Conservation (phyloP, 225 moss, liverwort and hornwort genomes). For the Sphagnum tenellum region DNA sequence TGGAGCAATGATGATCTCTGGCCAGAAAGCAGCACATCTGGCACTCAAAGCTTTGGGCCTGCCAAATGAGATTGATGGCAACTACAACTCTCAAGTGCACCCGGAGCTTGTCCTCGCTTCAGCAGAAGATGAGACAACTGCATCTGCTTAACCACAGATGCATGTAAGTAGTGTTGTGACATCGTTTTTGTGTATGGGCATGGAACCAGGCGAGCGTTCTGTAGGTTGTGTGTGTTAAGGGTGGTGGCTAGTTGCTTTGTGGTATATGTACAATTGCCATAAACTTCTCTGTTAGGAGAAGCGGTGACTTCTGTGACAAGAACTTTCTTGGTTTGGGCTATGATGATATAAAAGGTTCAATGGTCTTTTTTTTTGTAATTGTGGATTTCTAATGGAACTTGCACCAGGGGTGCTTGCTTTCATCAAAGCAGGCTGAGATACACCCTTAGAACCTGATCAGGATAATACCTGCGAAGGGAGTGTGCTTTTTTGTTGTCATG, state of each 20-base stretch:
- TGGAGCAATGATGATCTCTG: conserved; percentile 97
- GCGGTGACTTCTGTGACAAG: too few relatives aligned
- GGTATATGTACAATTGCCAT: too few relatives aligned
- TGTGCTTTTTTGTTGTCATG: conserved; percentile 51
- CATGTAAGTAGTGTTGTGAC: conserved; percentile 12
- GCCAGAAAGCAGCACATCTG: conserved; percentile 86
- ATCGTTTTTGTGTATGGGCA: conserved; percentile 3
- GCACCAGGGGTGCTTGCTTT: conserved; percentile 98
- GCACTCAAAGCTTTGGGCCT: conserved; percentile 72
- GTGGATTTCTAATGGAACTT: background rate
- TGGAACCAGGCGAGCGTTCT: conserved; percentile 3
- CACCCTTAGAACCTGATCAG: conserved; percentile 99
- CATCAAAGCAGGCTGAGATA: conserved; percentile 81
- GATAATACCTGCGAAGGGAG: conserved; percentile 99
- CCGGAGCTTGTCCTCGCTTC: conserved; percentile 67
- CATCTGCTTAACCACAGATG: conserved; percentile 36
- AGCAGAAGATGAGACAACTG: conserved; percentile 48
- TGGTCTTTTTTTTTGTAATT: too few relatives aligned
- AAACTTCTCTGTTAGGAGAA: too few relatives aligned
- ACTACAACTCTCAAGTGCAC: conserved; percentile 59
- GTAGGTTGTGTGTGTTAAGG: background rate
- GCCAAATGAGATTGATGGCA: conserved; percentile 89
- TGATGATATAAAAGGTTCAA: too few relatives aligned
- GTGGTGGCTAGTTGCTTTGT: too few relatives aligned
- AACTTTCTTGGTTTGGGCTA: too few relatives aligned